A percentile compares a stretch with the other conserved stretches of the same genome.
Conservation (phyloP, 441 rosid genomes). For the Eutrema salsugineum region DNA sequence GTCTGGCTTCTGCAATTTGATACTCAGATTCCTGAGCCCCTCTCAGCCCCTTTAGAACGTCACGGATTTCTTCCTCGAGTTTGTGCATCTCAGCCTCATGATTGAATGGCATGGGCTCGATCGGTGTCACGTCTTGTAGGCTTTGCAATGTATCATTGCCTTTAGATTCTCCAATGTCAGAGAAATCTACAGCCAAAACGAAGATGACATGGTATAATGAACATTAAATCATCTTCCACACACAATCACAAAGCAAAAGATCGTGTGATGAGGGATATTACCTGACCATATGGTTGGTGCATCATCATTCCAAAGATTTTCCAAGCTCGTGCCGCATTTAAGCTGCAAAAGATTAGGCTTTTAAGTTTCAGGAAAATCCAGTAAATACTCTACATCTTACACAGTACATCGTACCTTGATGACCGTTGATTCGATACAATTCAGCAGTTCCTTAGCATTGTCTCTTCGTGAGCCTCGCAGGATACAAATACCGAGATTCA, state of each 20-base stretch:
- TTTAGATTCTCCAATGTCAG: constrained; percentile 31
- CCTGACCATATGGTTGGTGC: constrained; percentile 43
- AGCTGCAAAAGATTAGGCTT: constrained; percentile 49
- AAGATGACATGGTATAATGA: not conserved
- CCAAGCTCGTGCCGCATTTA: constrained; percentile 48
- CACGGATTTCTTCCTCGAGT: constrained; percentile 57
- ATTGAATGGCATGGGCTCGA: constrained; percentile 41
- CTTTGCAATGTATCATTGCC: constrained; percentile 28
- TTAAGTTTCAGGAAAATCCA: constrained; percentile 24
- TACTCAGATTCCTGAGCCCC: constrained; percentile 63
- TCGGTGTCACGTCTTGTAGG: constrained; percentile 25
- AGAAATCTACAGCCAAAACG: constrained; percentile 28
- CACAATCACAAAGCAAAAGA: constrained; percentile 4
- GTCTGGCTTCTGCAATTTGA: constrained; percentile 60
- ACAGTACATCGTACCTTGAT: constrained; percentile 48
- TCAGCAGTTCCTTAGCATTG: constrained; percentile 45
- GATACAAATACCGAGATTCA: constrained; percentile 56
- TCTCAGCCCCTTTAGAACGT: constrained; percentile 51
- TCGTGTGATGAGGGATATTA: constrained; percentile 24
- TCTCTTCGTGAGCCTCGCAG: constrained; percentile 57
- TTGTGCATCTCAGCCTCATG: constrained; percentile 42
- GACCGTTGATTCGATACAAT: constrained; percentile 46
- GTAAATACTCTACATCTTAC: not conserved
- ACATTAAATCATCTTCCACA: not conserved
- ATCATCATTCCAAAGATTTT: constrained; percentile 56